Percentiles rank a stretch among this genome's conserved stretches.
phyloP scores from a whole-genome alignment of 495 filamentous ascomycete genomes.

The Hyphodiscus hymeniophilus region DNA sequence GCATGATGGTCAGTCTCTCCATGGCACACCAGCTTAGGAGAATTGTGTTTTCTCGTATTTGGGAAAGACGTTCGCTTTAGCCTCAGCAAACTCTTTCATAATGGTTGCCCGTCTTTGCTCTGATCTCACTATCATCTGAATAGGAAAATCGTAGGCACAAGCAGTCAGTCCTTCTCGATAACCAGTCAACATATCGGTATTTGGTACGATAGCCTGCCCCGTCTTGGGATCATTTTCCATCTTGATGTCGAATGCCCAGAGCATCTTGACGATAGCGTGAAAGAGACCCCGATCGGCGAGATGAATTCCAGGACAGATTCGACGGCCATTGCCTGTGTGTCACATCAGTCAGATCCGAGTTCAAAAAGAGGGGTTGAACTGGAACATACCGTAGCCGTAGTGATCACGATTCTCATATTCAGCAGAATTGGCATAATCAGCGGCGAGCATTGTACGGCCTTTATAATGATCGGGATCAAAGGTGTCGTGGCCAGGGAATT shows the following conservation, averaged over 20 bases:
- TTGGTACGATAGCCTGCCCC: slow-evolving; percentile 21
- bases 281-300: slow-evolving; percentile 47
- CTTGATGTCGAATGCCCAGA: slow-evolving; percentile 44
- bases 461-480: slow-evolving; percentile 35
- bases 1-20: too few species aligned
- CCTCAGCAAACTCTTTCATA: slow-evolving; percentile 23
- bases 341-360: too few species aligned
- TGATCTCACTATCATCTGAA: slow-evolving; percentile 24
- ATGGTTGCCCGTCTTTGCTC: slow-evolving; percentile 28
- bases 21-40: too few species aligned
- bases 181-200: slow-evolving; percentile 22
- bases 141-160: slow-evolving; percentile 30
- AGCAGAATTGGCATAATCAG: slow-evolving; percentile 19
- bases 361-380: neutral
- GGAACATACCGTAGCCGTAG: slow-evolving; percentile 35
- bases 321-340: slow-evolving; percentile 39
- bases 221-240: slow-evolving; percentile 19
- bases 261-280: slow-evolving; percentile 34
- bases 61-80: slow-evolving; percentile 7
- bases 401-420: slow-evolving; percentile 37
- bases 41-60: slow-evolving; percentile 4
- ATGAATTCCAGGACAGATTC: slow-evolving; percentile 48
- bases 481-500: slow-evolving; percentile 28
- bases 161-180: slow-evolving; percentile 35
- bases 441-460: slow-evolving; percentile 27